Evolutionary conservation across 768 basidiomycete genomes (phyloP).

Genomic region (Leccinum variicolor): DNA sequence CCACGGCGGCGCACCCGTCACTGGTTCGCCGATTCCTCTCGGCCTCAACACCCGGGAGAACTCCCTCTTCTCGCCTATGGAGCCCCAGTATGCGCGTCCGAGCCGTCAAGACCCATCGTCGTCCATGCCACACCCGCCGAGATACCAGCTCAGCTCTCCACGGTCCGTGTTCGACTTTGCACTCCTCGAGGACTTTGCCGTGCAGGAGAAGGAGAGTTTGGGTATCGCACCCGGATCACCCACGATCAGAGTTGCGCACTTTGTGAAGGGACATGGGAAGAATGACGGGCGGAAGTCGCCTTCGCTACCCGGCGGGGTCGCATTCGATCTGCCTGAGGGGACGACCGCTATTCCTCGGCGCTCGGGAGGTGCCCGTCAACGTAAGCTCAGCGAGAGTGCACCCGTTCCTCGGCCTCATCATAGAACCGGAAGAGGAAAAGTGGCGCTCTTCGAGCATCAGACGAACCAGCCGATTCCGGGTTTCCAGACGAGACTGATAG

Average conservation of each 20-base stretch:
- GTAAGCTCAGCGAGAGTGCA: constrained; percentile 85
- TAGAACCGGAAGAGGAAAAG: constrained; percentile 70
- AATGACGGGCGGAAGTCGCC: constrained; percentile 8
- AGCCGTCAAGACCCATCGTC: constrained; percentile 27
- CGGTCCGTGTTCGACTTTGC: constrained; percentile 68
- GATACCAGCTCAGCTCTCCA: constrained; percentile 61
- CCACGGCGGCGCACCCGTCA: constrained; percentile 3
- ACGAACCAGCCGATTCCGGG: constrained; percentile 47
- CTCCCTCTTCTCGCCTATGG: constrained; percentile 36
- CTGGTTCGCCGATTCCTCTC: constrained; percentile 13
- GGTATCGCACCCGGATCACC: constrained; percentile 48
- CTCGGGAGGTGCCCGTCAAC: constrained; percentile 53
- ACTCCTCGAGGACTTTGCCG: constrained; percentile 74
- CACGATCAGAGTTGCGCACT: constrained; percentile 9
- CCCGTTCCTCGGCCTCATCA: constrained; percentile 59
- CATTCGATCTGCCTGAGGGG: constrained; percentile 13
- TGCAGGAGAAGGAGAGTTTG: constrained; percentile 60
- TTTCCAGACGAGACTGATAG: constrained; percentile 38
- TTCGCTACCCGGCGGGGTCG: neutral
- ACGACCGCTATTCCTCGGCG: constrained; percentile 10
- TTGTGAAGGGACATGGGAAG: constrained; percentile 6
- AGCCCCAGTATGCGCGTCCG: constrained; percentile 19
- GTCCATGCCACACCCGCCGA: constrained; percentile 51
- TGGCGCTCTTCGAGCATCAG: constrained; percentile 82
- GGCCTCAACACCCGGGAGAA: constrained; percentile 48